Conservation (phyloP, 345 rosid species). For the Eucalyptus erythrocorys region DNA sequence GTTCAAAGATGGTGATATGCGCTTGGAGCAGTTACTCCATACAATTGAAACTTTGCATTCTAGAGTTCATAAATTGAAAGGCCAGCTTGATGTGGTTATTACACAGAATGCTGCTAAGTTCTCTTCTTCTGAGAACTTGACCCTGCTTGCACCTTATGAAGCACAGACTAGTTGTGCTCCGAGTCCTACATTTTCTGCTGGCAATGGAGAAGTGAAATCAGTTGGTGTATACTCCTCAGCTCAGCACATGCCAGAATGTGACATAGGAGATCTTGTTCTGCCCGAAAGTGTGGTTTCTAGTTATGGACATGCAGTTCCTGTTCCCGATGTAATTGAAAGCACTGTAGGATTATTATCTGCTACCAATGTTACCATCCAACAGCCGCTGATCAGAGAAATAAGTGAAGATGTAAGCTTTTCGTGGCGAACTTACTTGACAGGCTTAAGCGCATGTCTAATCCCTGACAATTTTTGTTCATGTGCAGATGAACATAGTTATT, state of each 20-base stretch:
- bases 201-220: conserved; percentile 52
- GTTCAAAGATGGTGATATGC: conserved; percentile 31
- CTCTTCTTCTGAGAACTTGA: conserved; percentile 83
- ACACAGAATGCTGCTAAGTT: conserved; percentile 66
- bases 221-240: conserved; percentile 27
- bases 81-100: conserved; percentile 45
- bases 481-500: not conserved
- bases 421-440: not conserved
- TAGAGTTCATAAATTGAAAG: conserved; percentile 52
- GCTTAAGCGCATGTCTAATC: not conserved
- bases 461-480: not conserved
- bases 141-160: conserved; percentile 58
- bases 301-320: conserved; percentile 57
- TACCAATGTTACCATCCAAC: conserved; percentile 66
- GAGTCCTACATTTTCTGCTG: conserved; percentile 75
- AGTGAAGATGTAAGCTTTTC: conserved; percentile 60
- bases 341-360: conserved; percentile 74
- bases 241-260: conserved; percentile 36
- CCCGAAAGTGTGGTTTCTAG: conserved; percentile 57
- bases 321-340: conserved; percentile 92
- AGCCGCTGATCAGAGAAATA: conserved; percentile 45
- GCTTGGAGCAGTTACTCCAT: conserved; percentile 53
- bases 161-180: conserved; percentile 75
- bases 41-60: conserved; percentile 57
- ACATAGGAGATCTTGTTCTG: conserved; percentile 44